Percentiles rank a stretch among this genome's conserved stretches.
These are phyloP conservation scores for Penicillium polonicum DNA, from an alignment of 2,329 filamentous ascomycete genomes.

Conservation along the genomic window DNA sequence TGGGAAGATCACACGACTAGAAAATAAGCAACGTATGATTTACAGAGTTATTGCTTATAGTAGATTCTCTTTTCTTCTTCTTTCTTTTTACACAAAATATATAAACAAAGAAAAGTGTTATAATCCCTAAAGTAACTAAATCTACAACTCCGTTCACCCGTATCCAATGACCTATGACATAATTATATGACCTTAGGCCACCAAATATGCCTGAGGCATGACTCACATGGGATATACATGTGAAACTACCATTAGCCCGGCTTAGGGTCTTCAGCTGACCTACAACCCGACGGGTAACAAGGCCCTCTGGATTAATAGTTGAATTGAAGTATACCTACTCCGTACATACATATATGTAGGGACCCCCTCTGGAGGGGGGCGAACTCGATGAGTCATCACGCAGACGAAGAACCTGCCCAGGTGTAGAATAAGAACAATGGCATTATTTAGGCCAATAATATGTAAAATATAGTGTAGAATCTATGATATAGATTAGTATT, in stretches of 20 bases:
- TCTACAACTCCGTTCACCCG: background rate
- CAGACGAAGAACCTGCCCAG: background rate
- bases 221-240: background rate
- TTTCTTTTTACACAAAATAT: background rate
- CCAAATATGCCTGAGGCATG: background rate
- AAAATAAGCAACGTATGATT: background rate
- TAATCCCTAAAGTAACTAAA: background rate
- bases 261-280: too few species aligned
- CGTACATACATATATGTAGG: background rate
- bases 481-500: background rate
- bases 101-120: too few species aligned
- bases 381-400: background rate
- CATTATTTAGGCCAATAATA: background rate
- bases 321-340: background rate
- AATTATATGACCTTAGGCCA: background rate
- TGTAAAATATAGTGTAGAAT: background rate
- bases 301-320: background rate
- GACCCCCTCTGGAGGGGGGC: too few species aligned
- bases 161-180: background rate
- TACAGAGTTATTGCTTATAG: background rate
- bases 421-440: background rate
- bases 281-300: background rate
- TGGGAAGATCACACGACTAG: constrained; percentile 8
- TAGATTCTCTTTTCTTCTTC: background rate
- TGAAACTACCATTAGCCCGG: too few species aligned